A percentile compares a stretch with the other conserved stretches of the same genome.
Conservation (phyloP, 2,329 filamentous ascomycete species). For the Penicillium sclerotigenum region DNA sequence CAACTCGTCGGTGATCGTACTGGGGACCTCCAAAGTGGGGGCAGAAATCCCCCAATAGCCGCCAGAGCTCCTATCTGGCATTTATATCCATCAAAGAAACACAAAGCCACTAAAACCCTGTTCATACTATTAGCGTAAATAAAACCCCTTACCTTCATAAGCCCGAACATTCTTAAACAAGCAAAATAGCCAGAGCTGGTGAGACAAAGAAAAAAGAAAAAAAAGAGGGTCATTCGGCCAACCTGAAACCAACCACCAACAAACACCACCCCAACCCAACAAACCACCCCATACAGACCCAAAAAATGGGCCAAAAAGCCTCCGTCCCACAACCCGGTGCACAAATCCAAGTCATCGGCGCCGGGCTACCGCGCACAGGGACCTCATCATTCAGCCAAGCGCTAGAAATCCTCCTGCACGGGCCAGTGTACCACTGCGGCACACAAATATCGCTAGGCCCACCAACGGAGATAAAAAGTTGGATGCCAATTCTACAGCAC, state of each 20-base stretch:
- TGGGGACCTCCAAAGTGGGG: neutral
- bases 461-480: constrained; percentile 22
- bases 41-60: neutral
- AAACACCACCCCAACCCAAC: neutral
- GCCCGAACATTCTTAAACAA: neutral
- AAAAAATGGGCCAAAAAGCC: constrained; percentile 22
- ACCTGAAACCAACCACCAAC: neutral
- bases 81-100: neutral
- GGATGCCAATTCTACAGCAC: constrained; percentile 20
- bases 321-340: constrained; percentile 18
- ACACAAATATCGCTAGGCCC: constrained; percentile 34
- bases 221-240: neutral
- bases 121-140: neutral
- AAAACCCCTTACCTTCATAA: neutral
- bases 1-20: neutral
- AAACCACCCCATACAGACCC: neutral
- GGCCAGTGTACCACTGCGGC: constrained; percentile 52
- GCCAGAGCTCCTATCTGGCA: neutral
- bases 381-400: constrained; percentile 52
- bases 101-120: neutral
- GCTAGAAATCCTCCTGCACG: constrained; percentile 47
- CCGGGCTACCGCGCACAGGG: constrained; percentile 46
- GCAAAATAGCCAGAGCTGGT: neutral
- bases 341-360: constrained; percentile 27
- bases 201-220: neutral